phyloP scores from a whole-genome alignment of 2,329 filamentous ascomycete species.

The Rhynchosporium secalis region DNA sequence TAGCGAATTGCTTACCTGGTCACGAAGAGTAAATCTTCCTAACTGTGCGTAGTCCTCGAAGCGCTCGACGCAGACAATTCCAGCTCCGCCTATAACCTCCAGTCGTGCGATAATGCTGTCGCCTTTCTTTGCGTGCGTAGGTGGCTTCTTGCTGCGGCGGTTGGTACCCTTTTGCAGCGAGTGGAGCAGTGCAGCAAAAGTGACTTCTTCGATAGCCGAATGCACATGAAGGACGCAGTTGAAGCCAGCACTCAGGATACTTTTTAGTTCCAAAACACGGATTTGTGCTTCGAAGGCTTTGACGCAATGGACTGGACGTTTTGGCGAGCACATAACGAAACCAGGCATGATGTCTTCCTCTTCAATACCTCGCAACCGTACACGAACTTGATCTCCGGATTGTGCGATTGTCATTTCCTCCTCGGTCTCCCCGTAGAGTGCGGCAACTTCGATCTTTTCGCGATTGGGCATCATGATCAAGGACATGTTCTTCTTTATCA shows the following conservation, averaged over 20 bases:
- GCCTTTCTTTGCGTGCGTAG: conserved; percentile 82
- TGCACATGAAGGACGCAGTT: conserved; percentile 98
- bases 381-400: conserved; percentile 91
- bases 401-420: conserved; percentile 81
- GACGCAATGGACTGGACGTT: conserved; percentile 90
- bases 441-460: conserved; percentile 75
- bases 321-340: conserved; percentile 93
- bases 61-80: conserved; percentile 85
- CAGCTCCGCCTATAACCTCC: conserved; percentile 81
- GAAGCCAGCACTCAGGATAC: conserved; percentile 89
- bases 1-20: conserved; percentile 61
- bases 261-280: conserved; percentile 90
- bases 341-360: conserved; percentile 96
- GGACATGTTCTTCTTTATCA: conserved; percentile 84
- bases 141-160: conserved; percentile 89
- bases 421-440: conserved; percentile 93
- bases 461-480: conserved; percentile 96
- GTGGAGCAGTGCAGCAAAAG: conserved; percentile 83
- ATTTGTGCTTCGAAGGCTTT: conserved; percentile 93
- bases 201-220: conserved; percentile 96
- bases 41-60: conserved; percentile 97
- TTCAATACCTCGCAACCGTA: conserved; percentile 91
- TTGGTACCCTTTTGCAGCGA: conserved; percentile 94
- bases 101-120: conserved; percentile 89
- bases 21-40: conserved; percentile 85